phyloP scores from a whole-genome alignment of 495 filamentous ascomycete species.

The Aspergillus affinis region DNA sequence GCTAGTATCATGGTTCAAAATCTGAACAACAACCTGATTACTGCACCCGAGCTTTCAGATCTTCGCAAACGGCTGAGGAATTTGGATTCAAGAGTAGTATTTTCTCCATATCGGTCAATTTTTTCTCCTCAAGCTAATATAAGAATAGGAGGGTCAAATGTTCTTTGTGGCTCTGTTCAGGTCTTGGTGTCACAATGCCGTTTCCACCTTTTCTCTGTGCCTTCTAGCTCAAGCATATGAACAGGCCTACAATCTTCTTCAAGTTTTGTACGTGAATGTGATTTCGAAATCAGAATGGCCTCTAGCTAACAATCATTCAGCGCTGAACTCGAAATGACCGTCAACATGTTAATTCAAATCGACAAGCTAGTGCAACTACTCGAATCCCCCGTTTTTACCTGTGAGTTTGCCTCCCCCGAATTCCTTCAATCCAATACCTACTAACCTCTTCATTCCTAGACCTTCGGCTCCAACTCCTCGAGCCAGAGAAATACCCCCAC shows the following conservation, averaged over 20 bases:
- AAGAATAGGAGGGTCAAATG: slow-evolving; percentile 76
- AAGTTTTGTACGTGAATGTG: slow-evolving; percentile 76
- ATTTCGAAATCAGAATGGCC: neutral
- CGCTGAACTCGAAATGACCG: slow-evolving; percentile 97
- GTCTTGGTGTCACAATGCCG: slow-evolving; percentile 98
- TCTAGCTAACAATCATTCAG: slow-evolving; percentile 52
- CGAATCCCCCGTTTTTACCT: slow-evolving; percentile 97
- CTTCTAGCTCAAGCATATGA: slow-evolving; percentile 97
- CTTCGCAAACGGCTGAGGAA: slow-evolving; percentile 87
- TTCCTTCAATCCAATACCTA: neutral
- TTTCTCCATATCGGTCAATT: neutral
- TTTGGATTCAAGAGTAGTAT: slow-evolving; percentile 80
- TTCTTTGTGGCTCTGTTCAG: slow-evolving; percentile 94
- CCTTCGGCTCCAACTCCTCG: slow-evolving; percentile 93
- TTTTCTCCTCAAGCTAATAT: slow-evolving; percentile 12
- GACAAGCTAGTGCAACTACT: slow-evolving; percentile 98
- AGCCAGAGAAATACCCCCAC: slow-evolving; percentile 93
- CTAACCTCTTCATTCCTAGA: slow-evolving; percentile 49
- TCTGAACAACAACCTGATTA: slow-evolving; percentile 98
- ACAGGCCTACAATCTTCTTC: slow-evolving; percentile 93
- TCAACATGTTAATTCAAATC: slow-evolving; percentile 98
- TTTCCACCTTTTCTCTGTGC: slow-evolving; percentile 95
- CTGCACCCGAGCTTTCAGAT: slow-evolving; percentile 89
- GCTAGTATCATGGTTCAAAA: slow-evolving; percentile 99
- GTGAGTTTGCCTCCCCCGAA: slow-evolving; percentile 41